Evolutionary conservation across 2,329 filamentous ascomycete genomes (phyloP).

Genomic region (Fusarium chuoi): DNA sequence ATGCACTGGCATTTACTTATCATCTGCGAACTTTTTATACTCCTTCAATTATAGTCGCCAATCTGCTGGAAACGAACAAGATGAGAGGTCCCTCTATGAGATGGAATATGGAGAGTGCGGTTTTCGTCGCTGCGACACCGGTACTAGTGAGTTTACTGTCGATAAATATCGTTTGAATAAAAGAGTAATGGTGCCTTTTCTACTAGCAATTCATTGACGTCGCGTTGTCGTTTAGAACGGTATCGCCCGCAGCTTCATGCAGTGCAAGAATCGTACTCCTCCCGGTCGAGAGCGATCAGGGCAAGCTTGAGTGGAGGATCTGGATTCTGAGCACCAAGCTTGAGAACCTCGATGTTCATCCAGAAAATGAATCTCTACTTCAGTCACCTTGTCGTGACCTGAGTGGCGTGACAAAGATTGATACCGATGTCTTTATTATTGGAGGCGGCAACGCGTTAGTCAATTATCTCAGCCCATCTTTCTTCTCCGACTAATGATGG

Average conservation of each 20-base stretch:
- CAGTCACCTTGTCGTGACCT: background rate
- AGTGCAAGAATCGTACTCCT: conserved; percentile 14
- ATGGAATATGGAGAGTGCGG: conserved; percentile 15
- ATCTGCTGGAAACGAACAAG: background rate
- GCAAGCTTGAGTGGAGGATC: conserved; percentile 11
- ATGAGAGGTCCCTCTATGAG: background rate
- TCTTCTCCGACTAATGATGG: rapidly evolving
- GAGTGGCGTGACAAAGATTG: background rate
- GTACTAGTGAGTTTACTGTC: background rate
- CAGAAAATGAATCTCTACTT: conserved; percentile 11
- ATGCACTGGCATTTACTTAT: conserved; percentile 23
- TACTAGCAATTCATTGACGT: conserved; percentile 26
- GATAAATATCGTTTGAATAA: rapidly evolving
- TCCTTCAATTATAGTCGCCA: background rate
- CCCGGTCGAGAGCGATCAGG: background rate
- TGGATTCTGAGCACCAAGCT: conserved; percentile 33
- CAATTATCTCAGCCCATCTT: rapidly evolving
- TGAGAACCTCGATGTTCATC: conserved; percentile 8
- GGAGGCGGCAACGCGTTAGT: conserved; percentile 28
- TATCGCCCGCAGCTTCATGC: background rate
- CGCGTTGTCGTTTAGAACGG: conserved; percentile 7
- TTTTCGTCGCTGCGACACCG: conserved; percentile 19
- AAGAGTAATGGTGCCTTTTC: background rate
- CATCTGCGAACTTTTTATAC: conserved; percentile 25
- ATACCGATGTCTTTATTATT: conserved; percentile 22